Evolutionary conservation across 2,329 filamentous ascomycete species (phyloP).

Genomic region (Aspergillus bombycis): DNA sequence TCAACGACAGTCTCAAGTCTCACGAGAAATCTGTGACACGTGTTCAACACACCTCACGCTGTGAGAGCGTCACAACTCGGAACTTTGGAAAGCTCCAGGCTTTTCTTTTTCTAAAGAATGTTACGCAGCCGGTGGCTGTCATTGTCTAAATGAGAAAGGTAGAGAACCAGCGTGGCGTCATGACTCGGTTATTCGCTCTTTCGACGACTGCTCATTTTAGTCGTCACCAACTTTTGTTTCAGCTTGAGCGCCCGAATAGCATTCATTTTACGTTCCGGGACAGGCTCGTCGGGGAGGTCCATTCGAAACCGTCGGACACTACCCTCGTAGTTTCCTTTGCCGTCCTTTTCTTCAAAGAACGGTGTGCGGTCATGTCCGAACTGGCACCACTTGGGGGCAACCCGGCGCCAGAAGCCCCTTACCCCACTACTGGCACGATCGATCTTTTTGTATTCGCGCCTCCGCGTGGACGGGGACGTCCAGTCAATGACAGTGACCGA

Average conservation of each 20-base stretch:
- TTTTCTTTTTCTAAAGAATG: neutral
- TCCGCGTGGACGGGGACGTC: constrained; percentile 49
- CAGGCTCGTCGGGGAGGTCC: constrained; percentile 42
- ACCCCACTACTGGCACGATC: constrained; percentile 46
- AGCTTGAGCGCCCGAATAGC: constrained; percentile 13
- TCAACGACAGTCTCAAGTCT: constrained; percentile 3
- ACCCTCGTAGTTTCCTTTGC: constrained; percentile 44
- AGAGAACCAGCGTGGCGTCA: neutral
- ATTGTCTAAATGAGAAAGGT: neutral
- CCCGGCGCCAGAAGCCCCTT: constrained; percentile 45
- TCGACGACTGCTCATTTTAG: neutral
- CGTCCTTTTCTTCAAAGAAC: constrained; percentile 46
- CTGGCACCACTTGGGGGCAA: constrained; percentile 46
- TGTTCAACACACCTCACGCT: constrained; percentile 9
- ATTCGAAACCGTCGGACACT: constrained; percentile 51
- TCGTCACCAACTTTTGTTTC: constrained; percentile 18
- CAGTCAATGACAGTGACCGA: constrained; percentile 50
- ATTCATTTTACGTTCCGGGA: neutral
- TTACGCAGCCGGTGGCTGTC: neutral
- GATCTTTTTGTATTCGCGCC: constrained; percentile 58
- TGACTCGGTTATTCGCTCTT: neutral
- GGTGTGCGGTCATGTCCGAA: constrained; percentile 35
- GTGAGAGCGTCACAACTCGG: neutral
- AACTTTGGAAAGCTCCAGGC: constrained; percentile 4
- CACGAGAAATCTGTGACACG: constrained; percentile 3